Evolutionary conservation across 306 rosid genomes (phyloP).

Genomic region (Citrullus mucosospermus): DNA sequence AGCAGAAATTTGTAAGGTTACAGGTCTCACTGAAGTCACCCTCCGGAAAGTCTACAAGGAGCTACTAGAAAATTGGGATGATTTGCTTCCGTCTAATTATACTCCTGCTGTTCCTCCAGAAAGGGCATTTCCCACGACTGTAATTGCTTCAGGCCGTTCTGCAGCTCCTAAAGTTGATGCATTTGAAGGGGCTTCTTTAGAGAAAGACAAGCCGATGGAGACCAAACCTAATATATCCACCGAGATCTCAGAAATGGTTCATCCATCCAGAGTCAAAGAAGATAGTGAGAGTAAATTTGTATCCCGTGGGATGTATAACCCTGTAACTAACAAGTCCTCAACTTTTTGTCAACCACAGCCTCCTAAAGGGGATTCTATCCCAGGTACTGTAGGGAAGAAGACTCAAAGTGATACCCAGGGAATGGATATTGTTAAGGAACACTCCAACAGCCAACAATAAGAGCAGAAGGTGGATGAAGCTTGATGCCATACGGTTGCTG

Average conservation of each 20-base stretch:
- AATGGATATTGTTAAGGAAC: slow-evolving; percentile 36
- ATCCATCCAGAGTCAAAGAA: slow-evolving; percentile 34
- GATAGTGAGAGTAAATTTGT: slow-evolving; percentile 43
- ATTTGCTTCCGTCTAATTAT: slow-evolving; percentile 83
- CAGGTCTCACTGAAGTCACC: slow-evolving; percentile 92
- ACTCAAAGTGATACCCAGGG: slow-evolving; percentile 29
- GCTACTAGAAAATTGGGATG: slow-evolving; percentile 97
- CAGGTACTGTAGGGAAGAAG: slow-evolving; percentile 12
- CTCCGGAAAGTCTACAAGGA: slow-evolving; percentile 93
- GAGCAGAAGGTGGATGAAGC: slow-evolving; percentile 34
- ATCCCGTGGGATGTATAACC: slow-evolving; percentile 19
- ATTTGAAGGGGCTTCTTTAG: slow-evolving; percentile 33
- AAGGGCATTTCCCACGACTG: slow-evolving; percentile 87
- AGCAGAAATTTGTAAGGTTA: slow-evolving; percentile 94
- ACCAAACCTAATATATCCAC: slow-evolving; percentile 32
- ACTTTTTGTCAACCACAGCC: slow-evolving; percentile 45
- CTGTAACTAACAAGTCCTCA: slow-evolving; percentile 24
- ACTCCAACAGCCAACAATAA: slow-evolving; percentile 18
- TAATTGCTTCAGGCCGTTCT: slow-evolving; percentile 67
- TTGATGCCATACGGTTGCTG: background rate
- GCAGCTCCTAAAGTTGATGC: slow-evolving; percentile 54
- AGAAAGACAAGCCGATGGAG: slow-evolving; percentile 49
- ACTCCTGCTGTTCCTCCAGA: slow-evolving; percentile 98
- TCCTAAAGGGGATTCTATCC: slow-evolving; percentile 26
- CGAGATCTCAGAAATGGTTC: slow-evolving; percentile 35